Base-by-base conservation (phyloP, 169 alveolate species). In the Plasmodium chabaudi region DNA sequence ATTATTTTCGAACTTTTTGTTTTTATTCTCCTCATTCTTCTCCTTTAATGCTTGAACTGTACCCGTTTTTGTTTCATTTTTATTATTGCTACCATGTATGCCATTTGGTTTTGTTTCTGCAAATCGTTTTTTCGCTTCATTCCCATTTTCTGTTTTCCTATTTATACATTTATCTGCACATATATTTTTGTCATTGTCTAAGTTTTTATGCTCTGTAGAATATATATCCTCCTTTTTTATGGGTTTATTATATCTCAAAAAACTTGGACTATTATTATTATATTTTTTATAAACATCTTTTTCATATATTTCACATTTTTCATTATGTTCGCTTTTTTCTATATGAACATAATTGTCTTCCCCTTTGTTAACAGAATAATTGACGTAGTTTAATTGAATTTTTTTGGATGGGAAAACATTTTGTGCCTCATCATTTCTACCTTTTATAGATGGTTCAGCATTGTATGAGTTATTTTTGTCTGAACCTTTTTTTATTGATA, bases 401-500 rank as follows among this genome's bases (percentile, higher is more conserved):
- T 63, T 17, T 63, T 34, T 47, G 17, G 19, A 63, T 0, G 19
- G 34, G 42, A 10, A 13, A 69, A 2, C 71, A 34, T 63, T 44
- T 27, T 72, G n/a, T 17, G 53, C 19, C 9, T 42, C 13, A 12
- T 57, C 65, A 19, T 19, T 12, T n/a, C 3, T 53, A 68, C 51
- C 21, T 68, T 47, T 68, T 1, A 68, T 7, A 44, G 34, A 19
- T 9, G 46, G 5, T 19, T 5, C 17, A 4, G 15, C 42, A 34
- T 34, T 34, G 17, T 12, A 51, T 12, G 59, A 51, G 42, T 65
- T 34, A 12, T 51, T 17, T 9, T 63, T 25, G 13, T 27, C n/a
- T 13, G 51, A 10, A 63, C 25, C 17, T 15, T 72, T 64, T 49
- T 63, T 51, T 59, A 44, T 34, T 5, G 27, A 60, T 42, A 64